Evolutionary conservation across 2,329 filamentous ascomycete genomes (phyloP).

Genomic region (Sporothrix curviconia): DNA sequence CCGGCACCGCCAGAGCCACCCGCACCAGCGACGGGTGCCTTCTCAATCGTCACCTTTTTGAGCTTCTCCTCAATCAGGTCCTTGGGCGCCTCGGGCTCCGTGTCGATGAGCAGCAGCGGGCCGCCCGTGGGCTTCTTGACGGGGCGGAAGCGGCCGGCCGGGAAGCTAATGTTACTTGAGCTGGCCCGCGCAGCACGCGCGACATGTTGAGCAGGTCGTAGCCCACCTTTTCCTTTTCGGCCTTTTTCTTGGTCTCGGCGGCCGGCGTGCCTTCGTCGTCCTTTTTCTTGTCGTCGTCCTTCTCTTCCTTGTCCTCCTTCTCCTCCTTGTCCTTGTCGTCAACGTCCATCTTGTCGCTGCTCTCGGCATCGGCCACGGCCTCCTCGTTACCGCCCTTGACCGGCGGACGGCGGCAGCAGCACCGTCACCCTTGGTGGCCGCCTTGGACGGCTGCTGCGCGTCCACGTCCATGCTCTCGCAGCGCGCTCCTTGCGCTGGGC

Average conservation of each 20-base stretch:
- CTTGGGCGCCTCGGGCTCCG: slow-evolving; percentile 70
- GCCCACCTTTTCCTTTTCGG: slow-evolving; percentile 91
- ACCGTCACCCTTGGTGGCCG: too few species aligned
- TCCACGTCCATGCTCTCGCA: slow-evolving; percentile 96
- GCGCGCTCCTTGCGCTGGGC: slow-evolving; percentile 87
- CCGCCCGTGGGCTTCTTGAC: slow-evolving; percentile 91
- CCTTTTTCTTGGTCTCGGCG: slow-evolving; percentile 75
- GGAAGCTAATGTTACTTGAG: slow-evolving; percentile 94
- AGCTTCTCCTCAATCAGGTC: slow-evolving; percentile 84
- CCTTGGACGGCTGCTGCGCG: slow-evolving; percentile 41
- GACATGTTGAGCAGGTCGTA: slow-evolving; percentile 98
- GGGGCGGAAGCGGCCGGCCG: slow-evolving; percentile 82
- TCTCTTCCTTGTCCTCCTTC: slow-evolving; percentile 74
- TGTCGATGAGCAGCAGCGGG: slow-evolving; percentile 84
- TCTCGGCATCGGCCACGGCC: slow-evolving; percentile 25
- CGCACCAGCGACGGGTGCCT: slow-evolving; percentile 47
- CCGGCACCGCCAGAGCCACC: slow-evolving; percentile 15
- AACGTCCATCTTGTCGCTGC: slow-evolving; percentile 81
- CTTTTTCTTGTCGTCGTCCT: slow-evolving; percentile 60
- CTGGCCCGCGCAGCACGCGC: slow-evolving; percentile 81
- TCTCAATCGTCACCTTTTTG: slow-evolving; percentile 66
- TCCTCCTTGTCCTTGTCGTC: slow-evolving; percentile 88
- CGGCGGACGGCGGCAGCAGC: slow-evolving; percentile 23
- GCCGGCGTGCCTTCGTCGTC: slow-evolving; percentile 64
- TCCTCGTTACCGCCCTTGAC: background rate